Evolutionary conservation across 345 rosid species (phyloP), one percentile per base, ranked within the genome.

Genomic region (Citrus reticulata): DNA sequence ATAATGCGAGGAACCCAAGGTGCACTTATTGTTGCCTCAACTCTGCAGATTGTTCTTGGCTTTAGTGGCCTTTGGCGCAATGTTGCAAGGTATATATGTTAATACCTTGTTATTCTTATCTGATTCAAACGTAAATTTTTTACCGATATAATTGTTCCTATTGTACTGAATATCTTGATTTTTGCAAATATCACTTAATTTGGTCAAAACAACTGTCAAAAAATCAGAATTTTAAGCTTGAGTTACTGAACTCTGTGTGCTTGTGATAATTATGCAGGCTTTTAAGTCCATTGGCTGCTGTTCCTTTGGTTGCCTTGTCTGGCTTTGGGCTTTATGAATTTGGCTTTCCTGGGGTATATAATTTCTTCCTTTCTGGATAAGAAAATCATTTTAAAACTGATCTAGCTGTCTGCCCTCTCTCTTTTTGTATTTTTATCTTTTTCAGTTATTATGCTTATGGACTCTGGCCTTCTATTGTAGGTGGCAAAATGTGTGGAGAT

Each of bases 11-110:
- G 95, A 72, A 89, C 86, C 46, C 99, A 96, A 69, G 99, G 99
- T 14, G 88, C 98, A 5, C 93, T 96, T 64, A 93, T 96, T 64
- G 97, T 96, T 80, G 94, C 97, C 76, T 96, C 99, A n/a, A 87
- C 93, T 79, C 91, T 96, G 29, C 99, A 96, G 80, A 91, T 96
- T 58, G 91, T 96, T 6, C 51, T 93, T 66, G 99, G 99, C 71
- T 96, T 96, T 86, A 96, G 99, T 59, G 99, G 99, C 58, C 94
- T 96, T 42, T 96, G 99, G 99, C 89, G 99, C 34, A 96, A 96
- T 84, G 97, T 93, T 81, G 91, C 91, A 35, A 93, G 97, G 99
- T 90, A 85, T 84, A 86, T 79, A 49, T 30, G 59, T 40, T 19
- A 25, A 35, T 77, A 70, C 46, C 73, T 67, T 39, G 30, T 37